Conservation (phyloP, 164 flowering plant species). For the Chimonanthus salicifolius region DNA sequence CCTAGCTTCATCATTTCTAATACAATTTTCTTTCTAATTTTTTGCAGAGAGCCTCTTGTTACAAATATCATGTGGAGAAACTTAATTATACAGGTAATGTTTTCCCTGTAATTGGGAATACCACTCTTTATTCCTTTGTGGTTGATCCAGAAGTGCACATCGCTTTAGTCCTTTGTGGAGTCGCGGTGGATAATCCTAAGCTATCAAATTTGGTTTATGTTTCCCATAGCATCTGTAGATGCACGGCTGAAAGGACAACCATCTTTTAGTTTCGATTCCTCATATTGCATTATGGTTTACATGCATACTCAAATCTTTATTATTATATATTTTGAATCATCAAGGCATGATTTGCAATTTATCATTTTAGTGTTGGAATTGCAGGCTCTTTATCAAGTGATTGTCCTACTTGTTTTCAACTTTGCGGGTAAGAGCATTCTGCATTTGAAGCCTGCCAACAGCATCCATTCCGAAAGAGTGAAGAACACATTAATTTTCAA, state of each 20-base stretch:
- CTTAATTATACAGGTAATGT: constrained; percentile 65
- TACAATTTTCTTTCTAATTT: not conserved
- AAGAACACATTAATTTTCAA: constrained; percentile 85
- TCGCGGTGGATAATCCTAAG: not conserved
- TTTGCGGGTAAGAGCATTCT: constrained; percentile 53
- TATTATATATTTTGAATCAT: too few relatives aligned
- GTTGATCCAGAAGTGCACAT: not conserved
- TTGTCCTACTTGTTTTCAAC: constrained; percentile 62
- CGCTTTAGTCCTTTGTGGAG: not conserved
- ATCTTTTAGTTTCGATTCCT: not conserved
- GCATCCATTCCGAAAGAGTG: constrained; percentile 37
- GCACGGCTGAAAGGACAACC: not conserved
- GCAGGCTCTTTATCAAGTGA: constrained; percentile 86
- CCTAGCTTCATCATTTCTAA: not conserved
- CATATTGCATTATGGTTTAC: not conserved
- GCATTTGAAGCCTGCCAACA: constrained; percentile 24
- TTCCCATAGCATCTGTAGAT: not conserved
- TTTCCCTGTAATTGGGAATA: not conserved
- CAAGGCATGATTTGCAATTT: too few relatives aligned
- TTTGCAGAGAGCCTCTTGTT: constrained; percentile 79
- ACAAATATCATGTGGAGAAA: constrained; percentile 99
- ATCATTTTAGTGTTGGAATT: not conserved
- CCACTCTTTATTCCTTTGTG: not conserved
- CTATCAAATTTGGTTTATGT: not conserved
- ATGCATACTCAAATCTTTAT: too few relatives aligned